Evolutionary conservation across 2,329 filamentous ascomycete species (phyloP), one percentile per base, ranked within the genome.

Genomic region (Aspergillus neotritici): DNA sequence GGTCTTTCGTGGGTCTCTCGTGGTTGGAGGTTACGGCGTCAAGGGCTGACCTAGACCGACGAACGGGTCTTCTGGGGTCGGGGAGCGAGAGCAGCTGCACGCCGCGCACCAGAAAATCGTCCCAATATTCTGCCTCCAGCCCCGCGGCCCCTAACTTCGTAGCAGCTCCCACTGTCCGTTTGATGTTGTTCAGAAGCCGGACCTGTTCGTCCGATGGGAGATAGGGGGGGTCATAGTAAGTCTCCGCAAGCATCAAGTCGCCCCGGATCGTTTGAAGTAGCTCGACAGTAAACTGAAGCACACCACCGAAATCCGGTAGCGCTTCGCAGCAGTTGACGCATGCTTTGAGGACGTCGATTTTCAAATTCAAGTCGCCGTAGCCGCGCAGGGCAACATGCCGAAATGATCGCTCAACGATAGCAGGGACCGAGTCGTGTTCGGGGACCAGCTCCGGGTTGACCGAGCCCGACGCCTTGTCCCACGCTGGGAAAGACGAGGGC

Each of bases 291-390:
- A 90, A 94, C 47, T 82, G 82, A 15, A 97, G 71, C n/a, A 96
- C 87, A 4, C 91, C 91, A 37, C 84, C 77, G 56, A 95, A 93
- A 63, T 97, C 90, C 1, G 91, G 90, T 41, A 97, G 72, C 1
- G 93, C 91, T 69, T 98, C 93, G 41, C 87, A 94, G 48, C 97
- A 86, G 63, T 89, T 89, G 56, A 95, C 88, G 58, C 91, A 94
- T n/a, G 86, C 83, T 52, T 87, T 80, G 9, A 97, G 72, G 40
- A 97, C 82, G 61, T 94, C 87, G 41, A 94, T 76, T 65, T 97
- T 97, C 53, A 95, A 71, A 45, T 79, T 78, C 9, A 81, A 71
- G 56, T 90, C 87, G 4, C 93, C 93, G 62, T 89, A 94, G 32
- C 66, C 60, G 47, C 75, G 66, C 31, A 75, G 49, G 14, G 65